Evolutionary conservation across 2,329 filamentous ascomycete species (phyloP).

Genomic region (Nemania sp.): DNA sequence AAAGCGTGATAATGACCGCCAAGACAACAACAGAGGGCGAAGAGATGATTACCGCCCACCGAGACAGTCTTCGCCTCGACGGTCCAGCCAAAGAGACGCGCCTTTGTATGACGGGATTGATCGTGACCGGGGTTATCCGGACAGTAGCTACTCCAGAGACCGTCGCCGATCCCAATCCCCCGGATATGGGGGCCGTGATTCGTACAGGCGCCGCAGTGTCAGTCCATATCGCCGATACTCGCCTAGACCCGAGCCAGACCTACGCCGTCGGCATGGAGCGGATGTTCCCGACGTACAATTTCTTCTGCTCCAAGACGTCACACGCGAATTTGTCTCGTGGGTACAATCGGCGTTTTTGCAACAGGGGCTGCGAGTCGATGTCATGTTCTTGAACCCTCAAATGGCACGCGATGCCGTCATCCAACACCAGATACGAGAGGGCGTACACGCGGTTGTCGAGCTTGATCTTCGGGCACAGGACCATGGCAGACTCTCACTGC

Average conservation of each 20-base stretch:
- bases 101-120: slow-evolving; percentile 36
- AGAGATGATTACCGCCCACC: slow-evolving; percentile 35
- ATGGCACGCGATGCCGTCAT: slow-evolving; percentile 79
- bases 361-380: slow-evolving; percentile 73
- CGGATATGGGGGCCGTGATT: slow-evolving; percentile 47
- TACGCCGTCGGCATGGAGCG: slow-evolving; percentile 71
- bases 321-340: slow-evolving; percentile 79
- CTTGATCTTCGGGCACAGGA: slow-evolving; percentile 71
- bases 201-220: slow-evolving; percentile 70
- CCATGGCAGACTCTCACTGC: slow-evolving; percentile 74
- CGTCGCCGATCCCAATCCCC: slow-evolving; percentile 74
- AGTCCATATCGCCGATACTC: slow-evolving; percentile 62
- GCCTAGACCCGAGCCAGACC: slow-evolving; percentile 62
- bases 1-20: slow-evolving; percentile 52
- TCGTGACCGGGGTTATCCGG: slow-evolving; percentile 46
- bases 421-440: slow-evolving; percentile 82
- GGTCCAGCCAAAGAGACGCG: slow-evolving; percentile 41
- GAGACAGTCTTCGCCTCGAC: slow-evolving; percentile 34
- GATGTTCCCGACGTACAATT: slow-evolving; percentile 91
- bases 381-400: slow-evolving; percentile 77
- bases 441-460: slow-evolving; percentile 82
- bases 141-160: slow-evolving; percentile 42
- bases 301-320: slow-evolving; percentile 76
- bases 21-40: slow-evolving; percentile 30
- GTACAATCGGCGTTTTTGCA: slow-evolving; percentile 76